Evolutionary conservation across 2,329 filamentous ascomycete species (phyloP), one percentile per base, ranked within the genome.

Genomic region (Botryotinia globosa): DNA sequence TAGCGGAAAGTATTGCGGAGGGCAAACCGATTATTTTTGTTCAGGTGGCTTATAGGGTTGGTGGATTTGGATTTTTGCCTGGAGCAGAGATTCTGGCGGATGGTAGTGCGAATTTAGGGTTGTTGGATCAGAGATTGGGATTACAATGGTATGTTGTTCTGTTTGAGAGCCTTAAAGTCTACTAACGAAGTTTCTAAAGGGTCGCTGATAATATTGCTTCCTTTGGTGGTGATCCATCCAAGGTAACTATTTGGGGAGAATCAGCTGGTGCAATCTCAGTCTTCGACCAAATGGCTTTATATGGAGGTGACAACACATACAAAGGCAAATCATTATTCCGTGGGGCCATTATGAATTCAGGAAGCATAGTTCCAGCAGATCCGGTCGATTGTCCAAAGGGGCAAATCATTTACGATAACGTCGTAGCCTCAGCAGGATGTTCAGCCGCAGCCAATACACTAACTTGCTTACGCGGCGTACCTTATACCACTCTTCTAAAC

Each of bases 301-400:
- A 92, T 76, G 87, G 89, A 48, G 92, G 93, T 10, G 85, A 95
- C 80, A 88, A 89, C 79, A 90, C 84, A 0, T 94, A 94, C 83
- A 93, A 94, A 3, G 91, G 90, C 70, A 89, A 91, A 77, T 85
- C 89, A 1, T 85, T 96, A 0, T 95, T 96, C 86, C 88, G 91
- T 39, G 92, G 84, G 1, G 92, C 85, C 39, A 94, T 95, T 77
- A 94, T 96, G 92, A 88, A 92, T 82, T 92, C 89, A 3, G 91
- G 91, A 3, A 88, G 85, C 72, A 80, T 91, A 3, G 82, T 88
- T 0, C 90, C 90, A 0, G 85, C 90, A 0, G 87, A 89, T 39
- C 84, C 86, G 0, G 87, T 94, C 0, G 91, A 93, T 77, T 86
- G 87, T 44, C 82, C 84, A 18, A 92, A 93, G 80, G 88, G 86